A percentile compares a stretch with the other conserved stretches of the same genome.
Conservation (phyloP, 306 rosid genomes). For the Pterocarpus santalinus region DNA sequence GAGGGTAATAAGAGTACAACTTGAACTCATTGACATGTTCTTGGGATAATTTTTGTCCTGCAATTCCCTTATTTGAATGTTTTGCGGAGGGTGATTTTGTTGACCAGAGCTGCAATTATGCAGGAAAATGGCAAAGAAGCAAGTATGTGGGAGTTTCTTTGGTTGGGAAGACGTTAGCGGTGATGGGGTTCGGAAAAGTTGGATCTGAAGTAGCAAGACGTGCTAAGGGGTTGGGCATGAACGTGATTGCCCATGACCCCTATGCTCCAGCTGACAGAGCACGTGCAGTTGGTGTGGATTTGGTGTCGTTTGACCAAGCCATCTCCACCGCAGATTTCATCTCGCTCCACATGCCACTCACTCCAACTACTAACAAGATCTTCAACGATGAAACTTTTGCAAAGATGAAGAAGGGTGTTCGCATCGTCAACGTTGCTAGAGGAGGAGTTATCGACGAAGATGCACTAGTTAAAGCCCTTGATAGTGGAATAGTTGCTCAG, state of each 20-base stretch:
- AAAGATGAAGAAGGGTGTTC: constrained; percentile 86
- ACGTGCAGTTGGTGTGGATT: constrained; percentile 87
- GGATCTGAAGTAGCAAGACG: constrained; percentile 94
- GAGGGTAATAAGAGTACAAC: background rate
- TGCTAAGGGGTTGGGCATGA: constrained; percentile 91
- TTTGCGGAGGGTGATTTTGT: background rate
- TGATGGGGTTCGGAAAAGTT: constrained; percentile 94
- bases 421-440: constrained; percentile 83
- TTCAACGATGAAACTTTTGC: constrained; percentile 77
- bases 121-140: constrained; percentile 90
- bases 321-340: constrained; percentile 79
- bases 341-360: constrained; percentile 95
- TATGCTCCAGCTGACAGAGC: constrained; percentile 92
- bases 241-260: constrained; percentile 92
- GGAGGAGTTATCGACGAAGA: constrained; percentile 98
- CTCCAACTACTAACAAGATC: constrained; percentile 75
- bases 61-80: no score
- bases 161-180: constrained; percentile 90
- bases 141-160: constrained; percentile 93
- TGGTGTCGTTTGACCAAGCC: constrained; percentile 86
- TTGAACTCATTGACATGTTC: background rate
- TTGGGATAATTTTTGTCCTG: no score
- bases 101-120: background rate
- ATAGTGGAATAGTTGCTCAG: constrained; percentile 88
- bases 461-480: constrained; percentile 83